A percentile compares a stretch with the other conserved stretches of the same genome.
These are phyloP conservation scores for Parachlorella kessleri DNA, from an alignment of 139 green algal genomes.

Conservation along the genomic window DNA sequence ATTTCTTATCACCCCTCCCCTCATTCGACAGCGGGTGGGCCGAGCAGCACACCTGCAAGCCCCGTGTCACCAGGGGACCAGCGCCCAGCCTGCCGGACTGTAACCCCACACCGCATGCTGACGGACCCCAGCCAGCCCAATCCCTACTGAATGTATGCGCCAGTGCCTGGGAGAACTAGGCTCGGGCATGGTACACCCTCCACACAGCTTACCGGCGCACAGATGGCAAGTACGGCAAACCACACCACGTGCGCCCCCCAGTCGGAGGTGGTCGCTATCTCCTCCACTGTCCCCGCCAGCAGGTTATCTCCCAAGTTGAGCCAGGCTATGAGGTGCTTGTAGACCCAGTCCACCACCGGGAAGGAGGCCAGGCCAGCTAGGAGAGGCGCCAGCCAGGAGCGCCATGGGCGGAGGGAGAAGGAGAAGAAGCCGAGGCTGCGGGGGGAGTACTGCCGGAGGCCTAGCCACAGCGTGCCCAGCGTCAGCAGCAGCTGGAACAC, in stretches of 20 bases:
- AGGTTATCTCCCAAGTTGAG: slow-evolving; percentile 1
- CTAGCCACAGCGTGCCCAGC: slow-evolving; percentile 69
- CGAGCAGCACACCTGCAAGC: too few species aligned
- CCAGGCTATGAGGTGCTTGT: slow-evolving; percentile 17
- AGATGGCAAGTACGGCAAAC: slow-evolving; percentile 77
- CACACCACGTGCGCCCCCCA: slow-evolving; percentile 70
- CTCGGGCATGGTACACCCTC: too few species aligned
- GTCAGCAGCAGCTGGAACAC: slow-evolving; percentile 65
- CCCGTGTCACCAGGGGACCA: too few species aligned
- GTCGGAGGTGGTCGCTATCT: slow-evolving; percentile 48
- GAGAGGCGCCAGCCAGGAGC: slow-evolving; percentile 34
- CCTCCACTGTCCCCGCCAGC: slow-evolving; percentile 38
- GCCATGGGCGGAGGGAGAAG: slow-evolving; percentile 15
- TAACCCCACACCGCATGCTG: too few species aligned
- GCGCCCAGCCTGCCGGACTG: too few species aligned
- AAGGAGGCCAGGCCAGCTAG: slow-evolving; percentile 34
- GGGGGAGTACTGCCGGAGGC: slow-evolving; percentile 59
- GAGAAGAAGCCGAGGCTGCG: slow-evolving; percentile 46
- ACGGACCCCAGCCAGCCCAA: too few species aligned
- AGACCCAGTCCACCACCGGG: slow-evolving; percentile 35
- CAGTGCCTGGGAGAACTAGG: too few species aligned
- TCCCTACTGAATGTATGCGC: too few species aligned
- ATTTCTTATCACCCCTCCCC: too few species aligned
- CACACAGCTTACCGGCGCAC: too few species aligned
- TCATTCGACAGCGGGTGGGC: too few species aligned